phyloP scores from a whole-genome alignment of 441 rosid species.

The Bruguiera hainesii region DNA sequence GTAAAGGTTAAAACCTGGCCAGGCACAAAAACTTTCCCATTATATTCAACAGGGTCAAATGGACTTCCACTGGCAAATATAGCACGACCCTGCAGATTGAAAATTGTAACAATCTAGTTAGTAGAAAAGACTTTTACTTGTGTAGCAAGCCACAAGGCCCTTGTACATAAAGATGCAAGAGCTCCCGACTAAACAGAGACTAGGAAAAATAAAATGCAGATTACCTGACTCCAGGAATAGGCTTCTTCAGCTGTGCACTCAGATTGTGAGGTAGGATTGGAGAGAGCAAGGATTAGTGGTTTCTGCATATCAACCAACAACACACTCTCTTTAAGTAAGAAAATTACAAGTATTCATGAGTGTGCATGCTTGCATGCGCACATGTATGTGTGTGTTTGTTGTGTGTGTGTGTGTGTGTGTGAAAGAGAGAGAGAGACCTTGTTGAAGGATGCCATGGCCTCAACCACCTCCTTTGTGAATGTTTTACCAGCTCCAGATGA shows the following conservation, averaged over 20 bases:
- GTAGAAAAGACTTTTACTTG: neutral
- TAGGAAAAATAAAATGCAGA: neutral
- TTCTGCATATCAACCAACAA: conserved; percentile 44
- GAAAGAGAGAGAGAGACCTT: conserved; percentile 42
- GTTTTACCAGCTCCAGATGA: conserved; percentile 91
- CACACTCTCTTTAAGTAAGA: conserved; percentile 10
- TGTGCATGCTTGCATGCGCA: too few species aligned
- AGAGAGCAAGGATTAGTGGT: conserved; percentile 88
- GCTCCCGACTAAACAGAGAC: conserved; percentile 2
- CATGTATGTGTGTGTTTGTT: neutral
- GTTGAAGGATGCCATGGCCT: conserved; percentile 80
- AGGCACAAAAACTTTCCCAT: conserved; percentile 70
- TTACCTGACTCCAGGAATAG: conserved; percentile 88
- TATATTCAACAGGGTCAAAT: conserved; percentile 68
- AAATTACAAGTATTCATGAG: neutral
- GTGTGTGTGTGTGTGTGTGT: conserved; percentile 2
- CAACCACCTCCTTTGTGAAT: conserved; percentile 83
- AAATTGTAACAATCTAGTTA: conserved; percentile 3
- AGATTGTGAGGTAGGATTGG: conserved; percentile 96
- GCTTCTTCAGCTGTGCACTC: conserved; percentile 99
- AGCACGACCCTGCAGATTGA: conserved; percentile 68
- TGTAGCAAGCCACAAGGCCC: neutral
- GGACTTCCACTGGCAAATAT: conserved; percentile 98
- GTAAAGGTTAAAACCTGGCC: conserved; percentile 66
- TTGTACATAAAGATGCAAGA: neutral